These are phyloP conservation scores for Lycium barbarum DNA, from an alignment of 257 asterid species.

Conservation along the genomic window DNA sequence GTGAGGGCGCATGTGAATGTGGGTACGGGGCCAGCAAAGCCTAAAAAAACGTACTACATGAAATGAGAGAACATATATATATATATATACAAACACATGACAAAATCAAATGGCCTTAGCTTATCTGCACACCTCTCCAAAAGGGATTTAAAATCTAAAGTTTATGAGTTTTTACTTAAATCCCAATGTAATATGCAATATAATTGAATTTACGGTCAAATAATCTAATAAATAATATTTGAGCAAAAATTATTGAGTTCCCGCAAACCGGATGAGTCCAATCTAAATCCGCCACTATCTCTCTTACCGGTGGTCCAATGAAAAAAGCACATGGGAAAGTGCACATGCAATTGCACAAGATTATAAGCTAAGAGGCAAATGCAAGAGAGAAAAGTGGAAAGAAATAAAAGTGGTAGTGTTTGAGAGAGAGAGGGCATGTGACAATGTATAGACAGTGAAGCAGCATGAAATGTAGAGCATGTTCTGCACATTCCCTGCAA, in stretches of 20 bases:
- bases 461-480: slow-evolving; percentile 79
- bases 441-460: slow-evolving; percentile 68
- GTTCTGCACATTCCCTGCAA: slow-evolving; percentile 99
- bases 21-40: slow-evolving; percentile 61
- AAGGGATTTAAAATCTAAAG: neutral
- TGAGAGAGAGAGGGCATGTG: slow-evolving; percentile 53
- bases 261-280: neutral
- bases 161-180: neutral
- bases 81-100: neutral
- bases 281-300: neutral
- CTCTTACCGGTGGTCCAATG: neutral
- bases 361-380: slow-evolving; percentile 37
- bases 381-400: neutral
- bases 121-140: neutral
- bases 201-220: no score
- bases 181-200: neutral
- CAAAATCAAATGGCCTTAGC: neutral
- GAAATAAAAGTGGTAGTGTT: slow-evolving; percentile 41
- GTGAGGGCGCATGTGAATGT: slow-evolving; percentile 64
- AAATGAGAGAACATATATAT: neutral
- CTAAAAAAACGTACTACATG: neutral
- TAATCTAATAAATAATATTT: no score
- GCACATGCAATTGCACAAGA: slow-evolving; percentile 18
- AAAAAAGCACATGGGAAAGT: slow-evolving; percentile 16
- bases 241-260: no score